Evolutionary conservation across 352 stramenopile species (phyloP), one percentile per base, ranked within the genome.

Genomic region (Saprolegnia diclina): DNA sequence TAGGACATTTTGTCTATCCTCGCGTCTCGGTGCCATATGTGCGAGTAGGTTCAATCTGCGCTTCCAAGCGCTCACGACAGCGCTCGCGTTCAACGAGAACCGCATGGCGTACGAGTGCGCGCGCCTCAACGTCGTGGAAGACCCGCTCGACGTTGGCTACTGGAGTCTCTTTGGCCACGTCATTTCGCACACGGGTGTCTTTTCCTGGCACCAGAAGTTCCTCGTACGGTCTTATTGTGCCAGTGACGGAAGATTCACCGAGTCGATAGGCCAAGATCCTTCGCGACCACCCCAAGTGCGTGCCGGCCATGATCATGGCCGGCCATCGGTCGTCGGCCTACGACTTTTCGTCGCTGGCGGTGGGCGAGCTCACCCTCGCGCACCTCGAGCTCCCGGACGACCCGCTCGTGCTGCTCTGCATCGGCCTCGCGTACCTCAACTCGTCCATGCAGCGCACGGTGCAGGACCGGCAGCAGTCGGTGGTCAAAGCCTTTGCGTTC

Each of bases 171-270:
- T 94, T 72, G 81, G 82, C 11, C 81, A 84, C 11, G 86, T 94
- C 35, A 92, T 94, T 40, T 79, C 83, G 45, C 87, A 90, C 65
- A 92, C 84, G 5, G 86, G 86, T 21, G 84, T 92, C 4, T 94
- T 89, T 73, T 94, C 86, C 14, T 94, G 82, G 81, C 86, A 94
- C 35, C 86, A 94, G 42, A 94, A 94, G 61, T 94, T 94, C 26
- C 59, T 94, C 6, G 57, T 66, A 42, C 24, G 21, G 11, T n/a
- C 16, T 48, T 14, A 4, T 7, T 14, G 3, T n/a, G 11, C 38
- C 38, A 14, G 38, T n/a, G n/a, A n/a, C 38, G 7, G 38, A 7
- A 45, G 14, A 14, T 14, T 45, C 38, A 45, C 38, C 14, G 38
- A 45, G 38, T 16, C 7, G 38, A 45, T 66, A 66, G 57, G 84